Evolutionary conservation across 306 rosid genomes (phyloP).

Genomic region (Prunus campanulata): DNA sequence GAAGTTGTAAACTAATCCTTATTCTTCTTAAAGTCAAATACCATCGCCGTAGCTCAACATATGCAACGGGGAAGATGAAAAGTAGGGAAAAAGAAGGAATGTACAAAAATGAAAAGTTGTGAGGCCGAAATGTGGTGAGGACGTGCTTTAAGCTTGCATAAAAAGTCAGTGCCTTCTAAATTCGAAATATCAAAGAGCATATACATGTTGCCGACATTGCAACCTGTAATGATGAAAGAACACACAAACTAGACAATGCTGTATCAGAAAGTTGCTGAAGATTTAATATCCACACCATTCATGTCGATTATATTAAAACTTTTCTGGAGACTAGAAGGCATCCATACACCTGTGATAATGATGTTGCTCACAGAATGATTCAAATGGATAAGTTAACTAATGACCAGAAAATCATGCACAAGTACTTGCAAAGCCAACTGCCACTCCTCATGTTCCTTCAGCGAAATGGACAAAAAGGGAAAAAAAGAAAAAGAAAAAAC

Average conservation of each 20-base stretch:
- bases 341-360: neutral
- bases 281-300: neutral
- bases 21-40: neutral
- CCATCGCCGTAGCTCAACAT: neutral
- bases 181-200: neutral
- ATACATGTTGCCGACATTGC: neutral
- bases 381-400: neutral
- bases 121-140: no score
- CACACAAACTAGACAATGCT: neutral
- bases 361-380: neutral
- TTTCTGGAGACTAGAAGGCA: neutral
- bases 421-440: slow-evolving; percentile 4
- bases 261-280: neutral
- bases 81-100: neutral
- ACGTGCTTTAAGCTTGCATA: neutral
- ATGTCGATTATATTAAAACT: neutral
- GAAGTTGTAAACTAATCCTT: neutral
- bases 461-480: no score
- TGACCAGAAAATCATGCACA: neutral
- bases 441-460: neutral
- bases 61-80: neutral
- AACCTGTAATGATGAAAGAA: neutral
- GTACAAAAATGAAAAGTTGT: no score
- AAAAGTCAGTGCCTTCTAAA: neutral
- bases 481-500: neutral